phyloP scores from a whole-genome alignment of 2,329 filamentous ascomycete species.

The Claviceps digitariae region DNA sequence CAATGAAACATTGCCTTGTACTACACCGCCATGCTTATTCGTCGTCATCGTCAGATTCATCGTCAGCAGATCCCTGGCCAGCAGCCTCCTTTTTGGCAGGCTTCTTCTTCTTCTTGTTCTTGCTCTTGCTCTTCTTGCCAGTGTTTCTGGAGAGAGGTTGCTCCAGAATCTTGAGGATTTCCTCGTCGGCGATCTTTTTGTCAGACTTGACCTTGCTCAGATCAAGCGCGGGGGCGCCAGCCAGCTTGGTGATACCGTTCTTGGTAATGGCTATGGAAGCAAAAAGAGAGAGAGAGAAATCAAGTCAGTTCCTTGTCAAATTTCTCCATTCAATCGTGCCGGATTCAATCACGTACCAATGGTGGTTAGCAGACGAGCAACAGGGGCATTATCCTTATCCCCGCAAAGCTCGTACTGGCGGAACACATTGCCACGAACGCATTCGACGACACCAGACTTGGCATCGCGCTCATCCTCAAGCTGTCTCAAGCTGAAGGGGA shows the following conservation, averaged over 20 bases:
- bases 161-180: slow-evolving; percentile 88
- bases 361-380: slow-evolving; percentile 79
- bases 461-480: slow-evolving; percentile 92
- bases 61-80: slow-evolving; percentile 20
- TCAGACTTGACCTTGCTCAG: slow-evolving; percentile 77
- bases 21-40: slow-evolving; percentile 5
- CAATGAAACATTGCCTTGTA: background rate
- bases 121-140: slow-evolving; percentile 86
- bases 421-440: slow-evolving; percentile 82
- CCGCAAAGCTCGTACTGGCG: slow-evolving; percentile 93
- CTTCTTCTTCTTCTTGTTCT: slow-evolving; percentile 48
- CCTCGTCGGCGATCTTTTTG: slow-evolving; percentile 96
- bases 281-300: background rate
- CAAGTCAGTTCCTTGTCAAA: slow-evolving; percentile 20
- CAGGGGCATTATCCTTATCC: slow-evolving; percentile 77
- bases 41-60: slow-evolving; percentile 19
- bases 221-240: slow-evolving; percentile 62
- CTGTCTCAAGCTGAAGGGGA: slow-evolving; percentile 96
- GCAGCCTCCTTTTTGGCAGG: slow-evolving; percentile 31
- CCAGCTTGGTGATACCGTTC: slow-evolving; percentile 83
- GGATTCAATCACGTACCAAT: slow-evolving; percentile 53
- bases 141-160: slow-evolving; percentile 76
- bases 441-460: slow-evolving; percentile 93
- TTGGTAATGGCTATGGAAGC: slow-evolving; percentile 63
- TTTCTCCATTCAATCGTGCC: background rate